Evolutionary conservation across 2,329 filamentous ascomycete species (phyloP), one percentile per base, ranked within the genome.

Genomic region (Cadophora sp.): DNA sequence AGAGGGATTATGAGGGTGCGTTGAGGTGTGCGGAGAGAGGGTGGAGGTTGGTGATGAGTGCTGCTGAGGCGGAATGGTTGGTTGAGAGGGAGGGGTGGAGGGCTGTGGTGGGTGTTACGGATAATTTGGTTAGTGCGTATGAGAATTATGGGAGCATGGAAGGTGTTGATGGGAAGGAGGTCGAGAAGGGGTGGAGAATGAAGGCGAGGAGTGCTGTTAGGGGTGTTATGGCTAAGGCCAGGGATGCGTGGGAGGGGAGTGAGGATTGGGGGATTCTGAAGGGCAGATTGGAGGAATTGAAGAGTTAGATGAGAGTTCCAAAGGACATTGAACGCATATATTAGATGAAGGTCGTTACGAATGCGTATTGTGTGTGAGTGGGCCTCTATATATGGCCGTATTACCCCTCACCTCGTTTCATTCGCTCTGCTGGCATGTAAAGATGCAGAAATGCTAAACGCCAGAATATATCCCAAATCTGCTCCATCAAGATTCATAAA

Each of bases 1-100:
- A 89, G 8, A 81, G 87, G 2, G 91, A 92, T 64, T 92, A 91
- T 1, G 80, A 82, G 0, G 89, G 89, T 1, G 92, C 94, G 4
- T 84, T 98, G 1, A 91, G 94, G 6, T 93, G 92, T 1, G 88
- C 94, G 34, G 96, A 98, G 80, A 94, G 95, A 77, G 93, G 91
- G 0, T 99, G 95, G 94, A 87, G 96, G 1, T 31, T 64, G 26
- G 50, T 64, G 19, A 89, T 91, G 0, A 87, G 91, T 0, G 82
- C 87, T 31, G 76, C 80, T 78, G 77, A 81, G 76, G 83, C 76
- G 53, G 72, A 69, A 11, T 79, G 78, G 75, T 65, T 74, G 8
- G 61, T 73, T 0, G 82, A 83, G 3, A 84, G 81, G 80, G 83
- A 85, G 71, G 81, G 78, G 56, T 89, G 87, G 79, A 83, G 87